Conservation (phyloP, 2,329 filamentous ascomycete species). For the Thielaviopsis ethacetica region DNA sequence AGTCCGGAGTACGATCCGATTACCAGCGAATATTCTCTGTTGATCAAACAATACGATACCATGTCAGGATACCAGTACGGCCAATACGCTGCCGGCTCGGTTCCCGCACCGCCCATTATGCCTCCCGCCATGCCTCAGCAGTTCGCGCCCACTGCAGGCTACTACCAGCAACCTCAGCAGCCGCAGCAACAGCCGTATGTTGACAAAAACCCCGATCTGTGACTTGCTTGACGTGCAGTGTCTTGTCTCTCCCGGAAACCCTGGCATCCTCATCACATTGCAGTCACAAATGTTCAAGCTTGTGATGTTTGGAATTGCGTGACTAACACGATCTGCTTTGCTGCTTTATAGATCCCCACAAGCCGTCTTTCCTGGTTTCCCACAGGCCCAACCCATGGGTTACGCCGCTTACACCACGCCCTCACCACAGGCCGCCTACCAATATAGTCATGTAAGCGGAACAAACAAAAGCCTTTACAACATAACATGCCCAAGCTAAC, state of each 20-base stretch:
- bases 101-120: neutral
- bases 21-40: too few species aligned
- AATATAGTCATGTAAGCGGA: conserved; percentile 34
- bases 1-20: neutral
- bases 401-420: neutral
- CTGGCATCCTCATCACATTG: neutral
- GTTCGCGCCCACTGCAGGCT: neutral
- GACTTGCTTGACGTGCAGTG: neutral
- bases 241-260: neutral
- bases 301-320: neutral
- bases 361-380: neutral
- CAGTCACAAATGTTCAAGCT: neutral
- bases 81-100: neutral
- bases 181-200: conserved; percentile 1
- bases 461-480: neutral
- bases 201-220: neutral
- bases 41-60: neutral
- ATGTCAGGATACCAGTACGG: neutral
- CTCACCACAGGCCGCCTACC: conserved; percentile 21
- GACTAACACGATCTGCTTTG: neutral
- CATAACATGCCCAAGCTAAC: neutral
- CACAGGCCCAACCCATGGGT: neutral
- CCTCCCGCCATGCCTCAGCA: neutral
- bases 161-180: neutral
- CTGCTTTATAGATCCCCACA: neutral